Evolutionary conservation across 257 asterid genomes (phyloP), one percentile per base, ranked within the genome.

Genomic region (Nicotiana benthamiana): DNA sequence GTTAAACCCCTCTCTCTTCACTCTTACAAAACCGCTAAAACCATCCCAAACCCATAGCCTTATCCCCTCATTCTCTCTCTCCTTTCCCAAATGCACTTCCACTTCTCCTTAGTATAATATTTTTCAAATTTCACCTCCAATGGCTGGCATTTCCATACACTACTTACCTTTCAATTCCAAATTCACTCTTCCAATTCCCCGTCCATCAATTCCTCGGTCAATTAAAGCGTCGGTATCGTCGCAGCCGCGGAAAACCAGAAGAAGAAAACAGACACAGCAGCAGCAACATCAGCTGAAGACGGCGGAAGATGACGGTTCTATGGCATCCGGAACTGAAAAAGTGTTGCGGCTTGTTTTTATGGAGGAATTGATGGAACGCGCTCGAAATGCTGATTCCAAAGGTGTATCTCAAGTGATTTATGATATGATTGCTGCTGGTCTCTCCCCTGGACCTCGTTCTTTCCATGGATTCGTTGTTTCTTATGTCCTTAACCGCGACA

Each of bases 381-480:
- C 98, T 46, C 79, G 99, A 20, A 87, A 84, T 30, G 97, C 91
- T 34, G 92, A 90, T 85, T 85, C 85, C 12, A 74, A 86, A 24
- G 99, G 96, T 22, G 99, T 91, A 83, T 93, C 99, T 61, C 94
- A 90, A 54, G 97, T 95, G 75, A 90, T 95, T 43, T 95, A 95
- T 75, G 99, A 95, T 80, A 95, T 95, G 99, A 86, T 93, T 86
- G 98, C 99, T 27, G 98, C 99, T n/a, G 99, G 99, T 56, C 86
- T 95, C 62, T 87, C 87, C 46, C 99, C 98, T 77, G 99, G 99
- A 27, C 98, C 98, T 51, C 92, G 98, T 85, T 90, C 99, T 26
- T 95, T 93, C 81, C 99, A 95, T 68, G 99, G 97, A 6, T 86
- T 95, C 22, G 89, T 95, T 13, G 99, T 95, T 77, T 86, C 99